A percentile compares a stretch with the other conserved stretches of the same genome.
Conservation (phyloP, 305 asterid genomes). For the Solanum chacoense region DNA sequence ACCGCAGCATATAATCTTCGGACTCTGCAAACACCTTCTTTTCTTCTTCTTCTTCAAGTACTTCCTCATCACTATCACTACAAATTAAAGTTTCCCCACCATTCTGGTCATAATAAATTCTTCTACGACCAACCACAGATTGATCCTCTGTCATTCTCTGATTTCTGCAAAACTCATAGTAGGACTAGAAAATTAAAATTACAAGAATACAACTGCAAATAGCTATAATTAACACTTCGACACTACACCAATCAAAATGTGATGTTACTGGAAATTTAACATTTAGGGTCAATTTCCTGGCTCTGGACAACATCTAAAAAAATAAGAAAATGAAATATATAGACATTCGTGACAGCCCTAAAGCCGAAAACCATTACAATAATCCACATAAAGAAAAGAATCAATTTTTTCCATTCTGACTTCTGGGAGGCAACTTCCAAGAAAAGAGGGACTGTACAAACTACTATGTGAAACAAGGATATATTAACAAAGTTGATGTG, state of each 20-base stretch:
- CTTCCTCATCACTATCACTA: slow-evolving; percentile 98
- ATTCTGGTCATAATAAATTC: slow-evolving; percentile 88
- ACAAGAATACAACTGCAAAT: neutral
- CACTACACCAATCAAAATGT: neutral
- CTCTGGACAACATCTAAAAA: neutral
- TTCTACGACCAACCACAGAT: slow-evolving; percentile 94
- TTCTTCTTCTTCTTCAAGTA: slow-evolving; percentile 77
- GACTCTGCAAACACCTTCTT: slow-evolving; percentile 77
- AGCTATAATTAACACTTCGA: neutral
- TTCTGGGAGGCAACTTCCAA: neutral
- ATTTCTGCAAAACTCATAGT: slow-evolving; percentile 43
- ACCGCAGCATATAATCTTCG: slow-evolving; percentile 91
- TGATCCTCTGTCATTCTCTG: slow-evolving; percentile 99
- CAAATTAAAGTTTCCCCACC: slow-evolving; percentile 98
- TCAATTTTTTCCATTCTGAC: neutral
- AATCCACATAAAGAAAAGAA: neutral
- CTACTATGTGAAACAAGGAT: neutral
- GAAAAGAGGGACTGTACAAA: neutral
- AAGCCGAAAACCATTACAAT: neutral
- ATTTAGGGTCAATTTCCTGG: neutral
- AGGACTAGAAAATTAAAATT: neutral
- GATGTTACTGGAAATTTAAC: neutral
- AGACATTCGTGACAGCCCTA: neutral
- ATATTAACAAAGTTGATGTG: neutral
- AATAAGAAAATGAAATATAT: neutral